phyloP scores from a whole-genome alignment of 495 filamentous ascomycete species.

The Penicillium verhagenii region DNA sequence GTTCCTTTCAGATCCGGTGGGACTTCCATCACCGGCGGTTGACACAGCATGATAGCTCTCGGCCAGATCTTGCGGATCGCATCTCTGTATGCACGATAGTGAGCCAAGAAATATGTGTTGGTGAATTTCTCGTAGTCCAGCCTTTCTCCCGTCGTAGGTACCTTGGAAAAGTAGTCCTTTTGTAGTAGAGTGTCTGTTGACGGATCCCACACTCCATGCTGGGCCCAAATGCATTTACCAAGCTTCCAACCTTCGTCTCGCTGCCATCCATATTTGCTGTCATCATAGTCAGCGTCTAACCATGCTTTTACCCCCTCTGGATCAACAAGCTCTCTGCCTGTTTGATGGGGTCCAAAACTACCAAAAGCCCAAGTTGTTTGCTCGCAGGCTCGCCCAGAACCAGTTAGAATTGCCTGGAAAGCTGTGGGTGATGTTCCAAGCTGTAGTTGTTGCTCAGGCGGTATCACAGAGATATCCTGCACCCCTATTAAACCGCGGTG shows the following conservation, averaged over 20 bases:
- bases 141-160: constrained; percentile 64
- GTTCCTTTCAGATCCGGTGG: constrained; percentile 88
- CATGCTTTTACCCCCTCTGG: constrained; percentile 83
- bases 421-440: constrained; percentile 92
- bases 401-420: constrained; percentile 90
- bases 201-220: constrained; percentile 94
- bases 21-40: constrained; percentile 88
- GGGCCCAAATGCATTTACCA: constrained; percentile 93
- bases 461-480: constrained; percentile 78
- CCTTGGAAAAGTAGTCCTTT: constrained; percentile 85
- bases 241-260: constrained; percentile 86
- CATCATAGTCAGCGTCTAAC: constrained; percentile 78
- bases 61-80: constrained; percentile 73
- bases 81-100: constrained; percentile 74
- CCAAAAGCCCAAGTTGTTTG: constrained; percentile 92
- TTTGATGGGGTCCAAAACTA: constrained; percentile 85
- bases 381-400: constrained; percentile 86
- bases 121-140: constrained; percentile 84
- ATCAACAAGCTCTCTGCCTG: constrained; percentile 78
- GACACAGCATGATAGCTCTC: constrained; percentile 82
- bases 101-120: constrained; percentile 82
- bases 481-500: constrained; percentile 86
- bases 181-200: constrained; percentile 69
- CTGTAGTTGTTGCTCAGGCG: constrained; percentile 84
- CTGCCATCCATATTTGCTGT: constrained; percentile 85